These are phyloP conservation scores for Penicillium chermesinum DNA, from an alignment of 495 filamentous ascomycete genomes.

Conservation along the genomic window DNA sequence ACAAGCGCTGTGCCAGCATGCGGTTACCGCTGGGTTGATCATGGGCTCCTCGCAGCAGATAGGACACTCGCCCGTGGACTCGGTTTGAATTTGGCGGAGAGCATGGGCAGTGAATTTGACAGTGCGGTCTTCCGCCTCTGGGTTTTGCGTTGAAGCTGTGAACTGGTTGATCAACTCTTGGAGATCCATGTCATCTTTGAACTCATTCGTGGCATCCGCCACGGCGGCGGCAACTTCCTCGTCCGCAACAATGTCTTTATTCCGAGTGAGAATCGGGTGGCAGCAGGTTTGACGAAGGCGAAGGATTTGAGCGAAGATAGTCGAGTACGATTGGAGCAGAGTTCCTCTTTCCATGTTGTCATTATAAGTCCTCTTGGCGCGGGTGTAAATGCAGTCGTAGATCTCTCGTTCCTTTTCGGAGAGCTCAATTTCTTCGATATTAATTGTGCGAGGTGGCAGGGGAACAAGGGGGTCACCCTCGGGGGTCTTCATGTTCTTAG, in stretches of 20 bases:
- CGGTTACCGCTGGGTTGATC: constrained; percentile 86
- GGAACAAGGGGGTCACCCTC: constrained; percentile 81
- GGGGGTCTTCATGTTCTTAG: constrained; percentile 97
- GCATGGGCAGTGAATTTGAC: constrained; percentile 77
- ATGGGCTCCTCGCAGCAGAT: constrained; percentile 94
- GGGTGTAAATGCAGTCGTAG: constrained; percentile 24
- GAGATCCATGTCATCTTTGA: constrained; percentile 96
- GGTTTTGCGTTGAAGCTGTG: constrained; percentile 59
- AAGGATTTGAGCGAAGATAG: constrained; percentile 94
- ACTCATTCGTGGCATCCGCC: constrained; percentile 70
- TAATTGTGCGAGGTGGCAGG: constrained; percentile 72
- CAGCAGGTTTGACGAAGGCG: constrained; percentile 92
- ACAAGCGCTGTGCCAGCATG: constrained; percentile 96
- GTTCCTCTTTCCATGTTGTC: constrained; percentile 87
- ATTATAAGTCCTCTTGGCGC: constrained; percentile 76
- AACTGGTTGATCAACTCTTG: constrained; percentile 79
- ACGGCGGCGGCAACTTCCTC: constrained; percentile 78
- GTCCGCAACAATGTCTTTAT: constrained; percentile 77
- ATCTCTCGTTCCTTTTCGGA: constrained; percentile 43
- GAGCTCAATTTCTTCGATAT: constrained; percentile 81
- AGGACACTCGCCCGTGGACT: constrained; percentile 83
- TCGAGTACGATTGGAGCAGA: constrained; percentile 87
- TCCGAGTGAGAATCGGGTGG: constrained; percentile 82
- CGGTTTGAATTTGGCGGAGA: constrained; percentile 82
- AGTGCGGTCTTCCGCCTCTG: constrained; percentile 34